Evolutionary conservation across 2,329 filamentous ascomycete genomes (phyloP).

Genomic region (Catunica adiposa): DNA sequence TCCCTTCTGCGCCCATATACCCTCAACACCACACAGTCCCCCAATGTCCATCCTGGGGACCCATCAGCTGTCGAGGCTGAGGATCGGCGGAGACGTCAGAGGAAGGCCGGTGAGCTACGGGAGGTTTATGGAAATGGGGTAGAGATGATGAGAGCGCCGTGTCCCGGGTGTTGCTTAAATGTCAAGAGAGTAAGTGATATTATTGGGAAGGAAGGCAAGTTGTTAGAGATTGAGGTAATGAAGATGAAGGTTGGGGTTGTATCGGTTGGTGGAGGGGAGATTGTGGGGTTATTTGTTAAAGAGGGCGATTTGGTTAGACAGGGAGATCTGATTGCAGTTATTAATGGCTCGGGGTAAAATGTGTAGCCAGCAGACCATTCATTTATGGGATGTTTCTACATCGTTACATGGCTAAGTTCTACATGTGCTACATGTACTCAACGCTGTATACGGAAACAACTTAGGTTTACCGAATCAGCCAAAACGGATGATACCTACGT

Average conservation of each 20-base stretch:
- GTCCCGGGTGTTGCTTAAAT: constrained; percentile 16
- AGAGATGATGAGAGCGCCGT: constrained; percentile 16
- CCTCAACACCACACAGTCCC: not conserved
- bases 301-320: constrained; percentile 20
- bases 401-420: too few species aligned
- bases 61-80: not conserved
- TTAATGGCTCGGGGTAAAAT: constrained; percentile 10
- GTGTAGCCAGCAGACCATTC: too few species aligned
- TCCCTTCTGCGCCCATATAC: not conserved
- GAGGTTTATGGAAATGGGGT: not conserved
- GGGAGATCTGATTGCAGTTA: constrained; percentile 18
- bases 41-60: not conserved
- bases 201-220: constrained; percentile 21
- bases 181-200: constrained; percentile 19
- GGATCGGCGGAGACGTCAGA: not conserved
- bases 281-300: constrained; percentile 18
- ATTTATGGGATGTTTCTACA: too few species aligned
- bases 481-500: too few species aligned
- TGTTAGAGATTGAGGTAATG: constrained; percentile 20
- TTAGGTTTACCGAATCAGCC: too few species aligned
- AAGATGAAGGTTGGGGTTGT: constrained; percentile 25
- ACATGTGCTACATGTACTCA: too few species aligned
- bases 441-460: too few species aligned
- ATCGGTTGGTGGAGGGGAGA: constrained; percentile 18
- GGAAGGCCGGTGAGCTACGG: not conserved